Evolutionary conservation across 2,329 filamentous ascomycete genomes (phyloP).

Genomic region (Chaetoscypha palmicola): DNA sequence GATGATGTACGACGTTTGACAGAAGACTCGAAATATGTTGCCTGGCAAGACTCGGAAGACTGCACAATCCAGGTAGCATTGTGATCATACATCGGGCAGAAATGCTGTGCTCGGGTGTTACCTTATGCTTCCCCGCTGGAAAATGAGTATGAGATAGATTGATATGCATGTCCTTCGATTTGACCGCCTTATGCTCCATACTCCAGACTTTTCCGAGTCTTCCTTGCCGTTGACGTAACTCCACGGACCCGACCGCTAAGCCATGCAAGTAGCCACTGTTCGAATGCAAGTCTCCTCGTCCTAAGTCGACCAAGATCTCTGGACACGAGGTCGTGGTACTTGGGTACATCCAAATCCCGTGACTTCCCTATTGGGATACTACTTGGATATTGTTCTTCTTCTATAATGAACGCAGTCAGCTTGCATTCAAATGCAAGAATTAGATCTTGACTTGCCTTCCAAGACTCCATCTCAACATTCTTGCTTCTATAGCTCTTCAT

Average conservation of each 20-base stretch:
- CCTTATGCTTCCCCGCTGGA: constrained; percentile 16
- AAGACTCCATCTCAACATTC: constrained; percentile 92
- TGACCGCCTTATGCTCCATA: constrained; percentile 23
- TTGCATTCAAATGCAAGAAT: background rate
- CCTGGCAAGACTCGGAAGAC: constrained; percentile 11
- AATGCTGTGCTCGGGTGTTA: constrained; percentile 21
- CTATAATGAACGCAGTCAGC: constrained; percentile 39
- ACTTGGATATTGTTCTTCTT: constrained; percentile 88
- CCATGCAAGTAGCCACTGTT: background rate
- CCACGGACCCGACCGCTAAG: background rate
- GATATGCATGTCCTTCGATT: constrained; percentile 5
- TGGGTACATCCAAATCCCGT: no score
- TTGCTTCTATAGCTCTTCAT: constrained; percentile 95
- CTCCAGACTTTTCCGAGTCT: constrained; percentile 13
- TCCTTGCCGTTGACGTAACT: constrained; percentile 22
- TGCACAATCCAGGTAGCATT: constrained; percentile 12
- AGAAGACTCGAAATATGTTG: constrained; percentile 15
- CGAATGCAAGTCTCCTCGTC: background rate
- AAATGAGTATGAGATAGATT: constrained; percentile 7
- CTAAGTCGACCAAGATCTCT: no score
- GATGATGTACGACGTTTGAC: constrained; percentile 22
- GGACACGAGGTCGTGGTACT: no score
- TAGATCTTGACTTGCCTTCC: constrained; percentile 70
- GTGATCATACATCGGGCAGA: constrained; percentile 17
- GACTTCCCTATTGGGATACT: constrained; percentile 57